Base-by-base conservation (phyloP, 179 eudicot genomes). In the Actinidia arguta region DNA sequence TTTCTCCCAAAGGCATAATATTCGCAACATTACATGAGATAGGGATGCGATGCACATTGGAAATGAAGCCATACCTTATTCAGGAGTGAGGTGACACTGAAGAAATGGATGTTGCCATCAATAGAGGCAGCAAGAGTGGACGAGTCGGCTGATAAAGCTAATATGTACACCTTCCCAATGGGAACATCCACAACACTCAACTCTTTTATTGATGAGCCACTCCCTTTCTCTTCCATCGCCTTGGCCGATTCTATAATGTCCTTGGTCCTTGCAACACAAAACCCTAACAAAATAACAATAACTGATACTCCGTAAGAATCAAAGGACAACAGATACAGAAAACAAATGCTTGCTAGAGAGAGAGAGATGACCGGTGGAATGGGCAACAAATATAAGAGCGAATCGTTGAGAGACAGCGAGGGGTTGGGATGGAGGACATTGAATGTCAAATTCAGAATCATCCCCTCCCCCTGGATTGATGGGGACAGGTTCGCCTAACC, bases 231-330 rank as follows among this genome's bases (percentile, higher is more conserved):
- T 74, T 90, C 87, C 52, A 84, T 82, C 82, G 91, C 93, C 85
- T 89, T 90, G 7, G 95, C 94, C 5, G 90, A 82, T 54, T 71
- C 86, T n/a, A 91, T 47, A 24, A 91, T 86, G 8, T 96, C 98
- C 86, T 82, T 88, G 18, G 89, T 90, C 91, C 90, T 92, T 68
- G 93, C 93, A 75, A 95, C 96, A 78, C 87, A 95, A 90, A 96
- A 96, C 44, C 99, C 99, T 94, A 84, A 71, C 52, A 83, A 75
- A 62, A 20, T 17, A 52, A 27, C 74, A 77, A 16, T 48, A 17
- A 61, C 50, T 61, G 79, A 74, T 72, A 75, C 24, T 31, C 5
- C 7, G 27, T 63, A 64, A 16, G 39, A 13, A 63, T 47, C 39
- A 78, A 39, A 63, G 27, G 18, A 16, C 68, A 42, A 44, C 10